Evolutionary conservation across 352 stramenopile species (phyloP).

Genomic region (Globisporangium orthogonon): DNA sequence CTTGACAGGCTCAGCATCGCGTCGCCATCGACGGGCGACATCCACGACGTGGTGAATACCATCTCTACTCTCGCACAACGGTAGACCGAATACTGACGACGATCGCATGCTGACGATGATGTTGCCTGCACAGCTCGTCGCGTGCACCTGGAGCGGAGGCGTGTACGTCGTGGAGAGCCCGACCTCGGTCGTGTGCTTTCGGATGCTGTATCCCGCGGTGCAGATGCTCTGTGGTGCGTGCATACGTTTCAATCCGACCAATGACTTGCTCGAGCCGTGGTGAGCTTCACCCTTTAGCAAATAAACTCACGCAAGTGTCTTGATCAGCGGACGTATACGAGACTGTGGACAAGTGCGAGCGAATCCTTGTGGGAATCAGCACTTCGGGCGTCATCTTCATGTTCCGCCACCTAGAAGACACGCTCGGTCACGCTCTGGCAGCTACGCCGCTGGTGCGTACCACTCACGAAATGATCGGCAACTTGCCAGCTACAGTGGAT

Average conservation of each 20-base stretch:
- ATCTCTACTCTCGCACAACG: not conserved
- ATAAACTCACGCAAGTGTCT: not conserved
- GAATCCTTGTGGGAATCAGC: conserved; percentile 50
- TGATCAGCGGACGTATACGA: conserved; percentile 29
- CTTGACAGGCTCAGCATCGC: conserved; percentile 30
- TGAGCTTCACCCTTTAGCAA: too few species aligned
- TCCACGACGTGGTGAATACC: conserved; percentile 6
- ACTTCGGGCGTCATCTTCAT: conserved; percentile 63
- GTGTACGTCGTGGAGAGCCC: conserved; percentile 46
- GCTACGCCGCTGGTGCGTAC: conserved; percentile 33
- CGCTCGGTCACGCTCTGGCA: conserved; percentile 35
- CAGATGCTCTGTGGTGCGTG: conserved; percentile 64
- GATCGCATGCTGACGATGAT: not conserved
- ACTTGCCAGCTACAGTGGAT: not conserved
- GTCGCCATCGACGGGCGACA: not conserved
- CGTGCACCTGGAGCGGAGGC: conserved; percentile 65
- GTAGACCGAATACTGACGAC: not conserved
- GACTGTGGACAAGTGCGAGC: conserved; percentile 20
- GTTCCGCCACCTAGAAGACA: conserved; percentile 40
- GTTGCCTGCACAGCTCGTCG: conserved; percentile 32
- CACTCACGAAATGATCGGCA: too few species aligned
- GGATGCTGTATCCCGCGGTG: conserved; percentile 47
- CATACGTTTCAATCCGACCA: not conserved
- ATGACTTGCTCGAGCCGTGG: not conserved
- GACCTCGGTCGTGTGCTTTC: conserved; percentile 42